Conservation (phyloP, 2,329 filamentous ascomycete species). For the Cercospora sp. region DNA sequence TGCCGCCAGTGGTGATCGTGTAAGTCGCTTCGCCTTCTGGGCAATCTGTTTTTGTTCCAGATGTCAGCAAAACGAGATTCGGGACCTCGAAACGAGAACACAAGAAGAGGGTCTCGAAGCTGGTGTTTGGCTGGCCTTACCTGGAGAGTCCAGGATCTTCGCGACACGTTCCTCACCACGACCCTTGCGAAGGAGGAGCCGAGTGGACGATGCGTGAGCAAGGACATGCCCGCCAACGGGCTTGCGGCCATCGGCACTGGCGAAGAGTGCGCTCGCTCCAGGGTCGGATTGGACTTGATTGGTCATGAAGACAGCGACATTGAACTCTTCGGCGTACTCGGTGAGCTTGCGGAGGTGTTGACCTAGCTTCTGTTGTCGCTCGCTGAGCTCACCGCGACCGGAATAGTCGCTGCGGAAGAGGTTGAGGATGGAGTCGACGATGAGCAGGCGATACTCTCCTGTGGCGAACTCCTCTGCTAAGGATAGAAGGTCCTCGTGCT, state of each 20-base stretch:
- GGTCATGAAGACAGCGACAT: slow-evolving; percentile 65
- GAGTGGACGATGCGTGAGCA: slow-evolving; percentile 67
- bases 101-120: neutral
- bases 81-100: neutral
- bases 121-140: slow-evolving; percentile 41
- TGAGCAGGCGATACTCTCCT: slow-evolving; percentile 65
- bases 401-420: slow-evolving; percentile 68
- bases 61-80: neutral
- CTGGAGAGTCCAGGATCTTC: slow-evolving; percentile 67
- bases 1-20: slow-evolving; percentile 68
- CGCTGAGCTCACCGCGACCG: slow-evolving; percentile 66
- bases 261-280: slow-evolving; percentile 67
- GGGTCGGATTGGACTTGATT: slow-evolving; percentile 73
- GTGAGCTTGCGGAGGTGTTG: slow-evolving; percentile 64
- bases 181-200: slow-evolving; percentile 66
- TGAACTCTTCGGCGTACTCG: slow-evolving; percentile 71
- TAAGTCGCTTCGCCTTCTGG: slow-evolving; percentile 70
- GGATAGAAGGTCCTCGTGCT: slow-evolving; percentile 63
- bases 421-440: slow-evolving; percentile 71
- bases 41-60: slow-evolving; percentile 59
- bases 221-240: slow-evolving; percentile 68
- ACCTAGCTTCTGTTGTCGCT: slow-evolving; percentile 68
- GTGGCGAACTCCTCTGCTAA: slow-evolving; percentile 62
- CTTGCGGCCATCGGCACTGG: slow-evolving; percentile 67
- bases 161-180: slow-evolving; percentile 69